Evolutionary conservation across 768 basidiomycete genomes (phyloP), one percentile per base, ranked within the genome.

Genomic region (Suillus subalutaceus): DNA sequence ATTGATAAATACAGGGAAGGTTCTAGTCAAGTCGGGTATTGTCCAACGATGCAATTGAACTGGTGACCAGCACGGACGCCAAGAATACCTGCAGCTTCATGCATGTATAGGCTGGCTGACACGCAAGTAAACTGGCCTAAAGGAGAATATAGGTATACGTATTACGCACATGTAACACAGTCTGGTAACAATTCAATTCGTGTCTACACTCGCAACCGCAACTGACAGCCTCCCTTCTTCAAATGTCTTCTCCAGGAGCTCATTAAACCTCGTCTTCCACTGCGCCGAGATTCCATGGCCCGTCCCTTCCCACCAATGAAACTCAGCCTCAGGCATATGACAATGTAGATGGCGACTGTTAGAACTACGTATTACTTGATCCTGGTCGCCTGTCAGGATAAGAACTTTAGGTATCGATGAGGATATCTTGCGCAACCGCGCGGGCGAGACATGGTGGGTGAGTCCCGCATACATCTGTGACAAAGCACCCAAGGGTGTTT

Each of bases 391-490:
- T 0, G 89, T 90, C n/a, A 92, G 71, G 43, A 86, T 88, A 38
- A 82, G 70, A 9, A 92, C 82, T 72, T 91, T 92, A 13, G 91
- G 88, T 26, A 93, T 84, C 4, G 80, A 78, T 0, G 75, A 72
- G 0, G 87, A 85, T 55, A 92, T 84, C 43, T 66, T 72, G 15
- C 77, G 75, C 23, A 90, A 80, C 6, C 84, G 81, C 0, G 80
- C 79, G 0, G 83, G 75, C 6, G 78, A 71, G 69, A 92, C 87
- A 62, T 82, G 72, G 72, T 94, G 92, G 0, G 88, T 90, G 1
- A 91, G 68, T 0, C 72, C 88, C 1, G 93, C 91, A 16, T 79
- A 81, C 86, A 91, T 88, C 74, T 95, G 94, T 13, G 90, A 92
- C 18, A 94, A 65, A 35, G 85, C 77, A 0, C 93, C 93, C 20